Evolutionary conservation across 495 filamentous ascomycete genomes (phyloP).

Genomic region (Penicilliopsis zonata): DNA sequence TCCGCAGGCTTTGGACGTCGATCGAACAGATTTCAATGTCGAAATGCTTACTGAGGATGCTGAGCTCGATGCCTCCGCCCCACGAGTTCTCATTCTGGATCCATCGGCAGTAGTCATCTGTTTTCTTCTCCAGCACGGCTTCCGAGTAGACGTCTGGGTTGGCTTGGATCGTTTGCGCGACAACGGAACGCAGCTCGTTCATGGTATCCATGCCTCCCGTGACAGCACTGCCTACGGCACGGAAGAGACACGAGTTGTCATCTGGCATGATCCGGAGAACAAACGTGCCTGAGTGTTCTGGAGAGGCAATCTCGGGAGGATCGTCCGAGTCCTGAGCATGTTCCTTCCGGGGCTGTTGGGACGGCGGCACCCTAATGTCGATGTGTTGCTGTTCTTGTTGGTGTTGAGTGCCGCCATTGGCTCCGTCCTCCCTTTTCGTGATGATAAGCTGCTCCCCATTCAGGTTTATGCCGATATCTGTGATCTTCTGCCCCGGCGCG

Average conservation of each 20-base stretch:
- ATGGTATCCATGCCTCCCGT: conserved; percentile 61
- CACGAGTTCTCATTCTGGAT: conserved; percentile 72
- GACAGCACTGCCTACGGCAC: conserved; percentile 71
- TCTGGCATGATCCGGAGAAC: conserved; percentile 94
- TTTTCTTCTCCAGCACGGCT: conserved; percentile 63
- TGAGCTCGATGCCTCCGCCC: conserved; percentile 88
- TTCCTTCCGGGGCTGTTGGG: conserved; percentile 9
- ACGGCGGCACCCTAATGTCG: conserved; percentile 9
- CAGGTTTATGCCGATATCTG: conserved; percentile 51
- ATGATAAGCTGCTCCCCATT: conserved; percentile 78
- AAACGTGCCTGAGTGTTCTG: conserved; percentile 48
- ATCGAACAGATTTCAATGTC: conserved; percentile 77
- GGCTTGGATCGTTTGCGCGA: conserved; percentile 66
- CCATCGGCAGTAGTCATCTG: conserved; percentile 71
- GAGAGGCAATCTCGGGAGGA: conserved; percentile 57
- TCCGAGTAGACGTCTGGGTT: conserved; percentile 60
- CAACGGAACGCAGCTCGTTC: conserved; percentile 64
- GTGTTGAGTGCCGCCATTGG: conserved; percentile 1
- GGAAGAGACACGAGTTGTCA: conserved; percentile 92
- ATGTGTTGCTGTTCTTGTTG: conserved; percentile 9
- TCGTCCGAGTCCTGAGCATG: conserved; percentile 29
- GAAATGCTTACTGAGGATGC: conserved; percentile 76
- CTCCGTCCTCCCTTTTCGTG: conserved; percentile 26
- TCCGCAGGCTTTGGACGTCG: conserved; percentile 55
- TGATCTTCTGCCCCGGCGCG: conserved; percentile 31